Conservation (phyloP, 2,329 filamentous ascomycete genomes). For the Westerdykella ornata region DNA sequence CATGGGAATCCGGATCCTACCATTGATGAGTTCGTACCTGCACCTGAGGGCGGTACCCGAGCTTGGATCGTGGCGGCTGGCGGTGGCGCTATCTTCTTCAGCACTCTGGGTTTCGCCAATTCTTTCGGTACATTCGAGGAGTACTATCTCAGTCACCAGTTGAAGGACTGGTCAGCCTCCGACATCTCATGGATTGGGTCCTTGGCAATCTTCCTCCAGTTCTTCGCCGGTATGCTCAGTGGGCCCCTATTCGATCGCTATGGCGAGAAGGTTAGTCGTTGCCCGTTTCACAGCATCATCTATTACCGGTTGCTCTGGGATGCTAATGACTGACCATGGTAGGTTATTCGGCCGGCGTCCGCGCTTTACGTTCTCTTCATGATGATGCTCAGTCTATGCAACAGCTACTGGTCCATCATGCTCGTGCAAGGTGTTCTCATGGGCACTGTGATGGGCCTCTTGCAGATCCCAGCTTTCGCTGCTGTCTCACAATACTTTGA, state of each 20-base stretch:
- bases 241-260: slow-evolving; percentile 55
- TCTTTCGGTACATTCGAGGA: slow-evolving; percentile 40
- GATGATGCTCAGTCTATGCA: slow-evolving; percentile 57
- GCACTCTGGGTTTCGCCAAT: slow-evolving; percentile 36
- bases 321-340: slow-evolving; percentile 39
- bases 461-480: slow-evolving; percentile 45
- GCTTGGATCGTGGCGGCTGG: slow-evolving; percentile 35
- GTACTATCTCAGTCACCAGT: slow-evolving; percentile 40
- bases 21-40: slow-evolving; percentile 21
- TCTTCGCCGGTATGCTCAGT: slow-evolving; percentile 49
- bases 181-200: slow-evolving; percentile 43
- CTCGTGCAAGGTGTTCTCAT: slow-evolving; percentile 50
- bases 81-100: slow-evolving; percentile 27
- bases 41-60: slow-evolving; percentile 30
- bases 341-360: slow-evolving; percentile 47
- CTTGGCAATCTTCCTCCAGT: slow-evolving; percentile 41
- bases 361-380: slow-evolving; percentile 54
- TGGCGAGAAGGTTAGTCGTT: slow-evolving; percentile 34
- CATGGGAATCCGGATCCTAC: slow-evolving; percentile 1
- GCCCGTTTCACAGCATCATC: too few relatives aligned
- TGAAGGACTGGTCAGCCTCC: slow-evolving; percentile 28
- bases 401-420: slow-evolving; percentile 50
- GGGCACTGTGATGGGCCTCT: slow-evolving; percentile 45
- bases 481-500: slow-evolving; percentile 46
- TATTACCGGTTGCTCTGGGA: neutral